Base-by-base conservation (phyloP, 1,284 basidiomycete genomes). In the Tilletia indica region DNA sequence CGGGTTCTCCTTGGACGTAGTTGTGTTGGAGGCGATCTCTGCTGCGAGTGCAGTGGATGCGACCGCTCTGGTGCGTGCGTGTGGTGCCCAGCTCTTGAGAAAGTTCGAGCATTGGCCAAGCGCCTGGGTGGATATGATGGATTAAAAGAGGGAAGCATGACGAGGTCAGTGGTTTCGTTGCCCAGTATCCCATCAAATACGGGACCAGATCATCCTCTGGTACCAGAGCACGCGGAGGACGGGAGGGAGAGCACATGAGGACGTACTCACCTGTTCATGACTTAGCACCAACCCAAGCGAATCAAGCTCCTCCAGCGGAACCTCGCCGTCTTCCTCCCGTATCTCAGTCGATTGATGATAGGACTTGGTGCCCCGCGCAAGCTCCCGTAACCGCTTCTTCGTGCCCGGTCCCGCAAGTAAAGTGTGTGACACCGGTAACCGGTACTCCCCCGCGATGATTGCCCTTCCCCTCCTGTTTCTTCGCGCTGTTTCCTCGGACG, bases 71-170 rank as follows among this genome's bases (percentile, higher is more conserved):
- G 36, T 25, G 16, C 36, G 31, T 16, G 61, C 61, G 31, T 42
- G 61, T 9, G 61, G 61, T 12, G 61, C 34, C 9, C 36, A 64
- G 16, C 14, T 39, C 14, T 64, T 36, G 36, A 64, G 38, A 36
- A 64, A 64, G 36, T 64, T 9, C 11, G 61, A 9, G 34, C 61
- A 64, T 64, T 64, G 61, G 14, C 61, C 61, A 8, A 64, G 61
- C 16, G 61, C 61, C 61, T 64, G 34, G 34, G 16, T 34, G 58
- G 21, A 9, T 11, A 14, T 8, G 42, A 9, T 45, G 42, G 42
- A 3, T 45, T 45, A 14, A 45, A 45, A 45, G 42, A 25, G 21
- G 51, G 21, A 19, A 19, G 21, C 51, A 48, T 48, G 47, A 48
- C 25, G 47, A 48, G 47, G 11, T 48, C n/a, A n/a, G 12, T 48